Conservation (phyloP, 2,329 filamentous ascomycete species). For the Massarina eburnea region DNA sequence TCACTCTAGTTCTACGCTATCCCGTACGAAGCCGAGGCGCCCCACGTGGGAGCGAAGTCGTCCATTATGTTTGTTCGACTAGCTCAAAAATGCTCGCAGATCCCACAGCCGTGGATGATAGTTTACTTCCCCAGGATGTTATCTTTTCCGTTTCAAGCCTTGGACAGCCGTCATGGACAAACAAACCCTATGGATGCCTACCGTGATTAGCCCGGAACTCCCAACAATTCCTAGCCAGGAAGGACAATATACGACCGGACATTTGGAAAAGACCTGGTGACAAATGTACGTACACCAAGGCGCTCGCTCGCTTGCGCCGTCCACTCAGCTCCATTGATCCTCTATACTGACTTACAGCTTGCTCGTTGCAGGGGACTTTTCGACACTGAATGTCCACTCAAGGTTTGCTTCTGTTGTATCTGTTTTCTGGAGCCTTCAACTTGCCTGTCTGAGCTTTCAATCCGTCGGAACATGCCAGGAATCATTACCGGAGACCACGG, state of each 20-base stretch:
- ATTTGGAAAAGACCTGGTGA: constrained; percentile 14
- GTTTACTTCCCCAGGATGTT: neutral
- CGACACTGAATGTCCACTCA: constrained; percentile 10
- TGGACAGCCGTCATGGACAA: neutral
- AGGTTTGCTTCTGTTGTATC: constrained; percentile 16
- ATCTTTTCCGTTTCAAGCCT: neutral
- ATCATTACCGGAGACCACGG: neutral
- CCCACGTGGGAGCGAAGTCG: constrained; percentile 1
- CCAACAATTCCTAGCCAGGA: neutral
- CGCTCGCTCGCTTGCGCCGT: constrained; percentile 28
- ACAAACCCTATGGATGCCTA: constrained; percentile 1
- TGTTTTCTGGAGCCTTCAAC: constrained; percentile 9
- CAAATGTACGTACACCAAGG: constrained; percentile 40
- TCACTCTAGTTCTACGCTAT: constrained; percentile 2
- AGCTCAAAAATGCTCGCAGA: constrained; percentile 3
- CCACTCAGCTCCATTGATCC: constrained; percentile 25
- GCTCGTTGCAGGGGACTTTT: constrained; percentile 21
- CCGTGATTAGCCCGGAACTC: neutral
- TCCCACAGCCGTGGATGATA: neutral
- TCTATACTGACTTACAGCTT: constrained; percentile 37
- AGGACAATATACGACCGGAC: constrained; percentile 10
- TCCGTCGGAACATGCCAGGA: constrained; percentile 5
- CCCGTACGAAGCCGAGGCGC: neutral
- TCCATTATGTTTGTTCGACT: constrained; percentile 7
- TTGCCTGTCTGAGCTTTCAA: constrained; percentile 5